Conservation (phyloP, 805 yeast species). For the Saccharomycopsis malanga region DNA sequence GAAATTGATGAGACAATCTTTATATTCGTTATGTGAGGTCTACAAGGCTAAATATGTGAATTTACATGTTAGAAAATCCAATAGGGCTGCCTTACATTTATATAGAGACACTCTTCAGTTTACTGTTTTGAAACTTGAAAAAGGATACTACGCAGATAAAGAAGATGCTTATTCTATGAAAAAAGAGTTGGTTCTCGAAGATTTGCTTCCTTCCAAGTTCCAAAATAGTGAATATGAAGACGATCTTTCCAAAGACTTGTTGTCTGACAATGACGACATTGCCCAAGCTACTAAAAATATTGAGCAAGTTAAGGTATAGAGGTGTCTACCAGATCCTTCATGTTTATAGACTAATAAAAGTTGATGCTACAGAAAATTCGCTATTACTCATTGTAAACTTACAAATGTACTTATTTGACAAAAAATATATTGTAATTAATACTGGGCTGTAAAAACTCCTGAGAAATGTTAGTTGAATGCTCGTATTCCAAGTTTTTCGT, state of each 20-base stretch:
- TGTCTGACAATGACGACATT: constrained; percentile 22
- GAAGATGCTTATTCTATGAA: constrained; percentile 98
- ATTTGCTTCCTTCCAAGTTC: constrained; percentile 50
- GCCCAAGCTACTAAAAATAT: not conserved
- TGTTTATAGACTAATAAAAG: too few species aligned
- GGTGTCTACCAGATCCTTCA: too few species aligned
- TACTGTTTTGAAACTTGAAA: constrained; percentile 75
- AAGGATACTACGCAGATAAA: constrained; percentile 90
- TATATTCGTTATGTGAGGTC: constrained; percentile 73
- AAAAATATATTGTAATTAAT: too few species aligned
- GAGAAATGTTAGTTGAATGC: too few species aligned
- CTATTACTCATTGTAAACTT: too few species aligned
- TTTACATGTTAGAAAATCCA: constrained; percentile 88
- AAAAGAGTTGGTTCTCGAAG: constrained; percentile 54
- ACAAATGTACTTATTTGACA: too few species aligned
- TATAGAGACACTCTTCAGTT: constrained; percentile 81
- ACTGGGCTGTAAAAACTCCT: too few species aligned
- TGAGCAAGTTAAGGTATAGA: constrained; percentile 36
- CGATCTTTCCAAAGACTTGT: constrained; percentile 44
- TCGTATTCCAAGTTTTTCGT: too few species aligned
- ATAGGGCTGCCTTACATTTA: constrained; percentile 88
- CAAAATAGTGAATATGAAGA: constrained; percentile 46
- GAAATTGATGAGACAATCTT: constrained; percentile 76
- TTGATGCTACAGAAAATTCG: too few species aligned
- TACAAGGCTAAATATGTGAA: constrained; percentile 80